Base-by-base conservation (phyloP, 345 rosid genomes). In the Arabis alpina region DNA sequence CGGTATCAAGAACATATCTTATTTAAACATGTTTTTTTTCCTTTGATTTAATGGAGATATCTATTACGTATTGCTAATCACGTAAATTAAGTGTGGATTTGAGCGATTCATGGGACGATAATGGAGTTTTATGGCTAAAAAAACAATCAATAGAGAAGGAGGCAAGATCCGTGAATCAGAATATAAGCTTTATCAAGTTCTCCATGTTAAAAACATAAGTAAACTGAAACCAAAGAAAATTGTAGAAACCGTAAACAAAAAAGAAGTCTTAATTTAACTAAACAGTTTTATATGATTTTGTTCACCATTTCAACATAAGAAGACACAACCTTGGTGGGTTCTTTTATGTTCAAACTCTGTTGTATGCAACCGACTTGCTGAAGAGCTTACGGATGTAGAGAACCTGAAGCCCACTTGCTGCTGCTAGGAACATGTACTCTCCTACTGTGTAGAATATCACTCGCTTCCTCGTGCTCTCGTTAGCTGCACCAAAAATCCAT, bases 361-460 rank as follows among this genome's bases (percentile, higher is more conserved):
- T 89, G 85, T 89, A 94, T 36, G 88, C 93, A 51, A 89, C 89
- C 10, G 97, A 87, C 80, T 92, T 88, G 92, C 96, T 94, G 80
- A 94, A 94, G 77, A 94, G 99, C 70, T 81, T 93, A 19, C 99
- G 96, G 61, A 89, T 85, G 71, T 87, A 91, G 2, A 85, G 48
- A 4, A 88, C 97, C 52, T 94, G 98, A 80, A 94, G 88, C 1
- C 82, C 68, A 70, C 99, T 94, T 3, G 81, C 87, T 57, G 70
- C 66, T 25, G 86, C 95, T 58, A 94, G 81, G 73, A 91, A 58
- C 2, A 89, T 52, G 77, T 91, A 91, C 71, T 94, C 99, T 48
- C 81, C 91, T 32, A 85, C 76, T 8, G 97, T 91, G 89, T 91
- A 91, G 66, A 83, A 87, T 63, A 94, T 79, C 63, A 91, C 95